Percentiles rank a stretch among this genome's conserved stretches.
phyloP scores from a whole-genome alignment of 2,329 filamentous ascomycete species.

The Madurella fahalii region DNA sequence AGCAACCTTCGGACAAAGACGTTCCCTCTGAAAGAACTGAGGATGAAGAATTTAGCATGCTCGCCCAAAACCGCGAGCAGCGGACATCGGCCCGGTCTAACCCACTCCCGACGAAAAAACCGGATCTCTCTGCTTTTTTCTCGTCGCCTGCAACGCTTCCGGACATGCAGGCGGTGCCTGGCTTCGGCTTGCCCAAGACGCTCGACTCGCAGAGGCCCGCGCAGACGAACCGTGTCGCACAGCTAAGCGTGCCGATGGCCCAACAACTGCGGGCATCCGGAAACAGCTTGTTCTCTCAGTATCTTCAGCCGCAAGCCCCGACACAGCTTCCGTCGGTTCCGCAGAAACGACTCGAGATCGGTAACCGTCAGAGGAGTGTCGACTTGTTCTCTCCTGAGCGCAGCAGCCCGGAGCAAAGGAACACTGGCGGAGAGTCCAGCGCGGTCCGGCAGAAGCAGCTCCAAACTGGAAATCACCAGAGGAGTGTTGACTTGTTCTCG shows the following conservation, averaged over 20 bases:
- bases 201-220: neutral
- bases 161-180: constrained; percentile 21
- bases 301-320: neutral
- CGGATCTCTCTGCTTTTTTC: constrained; percentile 54
- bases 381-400: constrained; percentile 3
- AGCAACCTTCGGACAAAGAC: constrained; percentile 8
- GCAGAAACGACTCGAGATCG: constrained; percentile 12
- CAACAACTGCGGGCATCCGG: constrained; percentile 3
- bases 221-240: neutral
- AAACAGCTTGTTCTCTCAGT: constrained; percentile 11
- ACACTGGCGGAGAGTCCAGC: neutral
- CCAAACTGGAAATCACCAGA: constrained; percentile 25
- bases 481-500: constrained; percentile 35
- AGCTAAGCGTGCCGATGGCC: neutral
- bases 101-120: constrained; percentile 32
- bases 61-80: constrained; percentile 31
- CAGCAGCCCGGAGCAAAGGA: neutral
- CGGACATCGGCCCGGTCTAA: constrained; percentile 12
- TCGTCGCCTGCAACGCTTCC: constrained; percentile 49
- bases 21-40: constrained; percentile 15
- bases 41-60: constrained; percentile 40
- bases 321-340: constrained; percentile 1
- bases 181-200: constrained; percentile 14
- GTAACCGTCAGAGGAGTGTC: constrained; percentile 5
- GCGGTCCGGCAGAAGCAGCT: neutral